A percentile compares a stretch with the other conserved stretches of the same genome.
These are phyloP conservation scores for Rosa hybrid DNA, from an alignment of 331 rosid genomes.

Conservation along the genomic window DNA sequence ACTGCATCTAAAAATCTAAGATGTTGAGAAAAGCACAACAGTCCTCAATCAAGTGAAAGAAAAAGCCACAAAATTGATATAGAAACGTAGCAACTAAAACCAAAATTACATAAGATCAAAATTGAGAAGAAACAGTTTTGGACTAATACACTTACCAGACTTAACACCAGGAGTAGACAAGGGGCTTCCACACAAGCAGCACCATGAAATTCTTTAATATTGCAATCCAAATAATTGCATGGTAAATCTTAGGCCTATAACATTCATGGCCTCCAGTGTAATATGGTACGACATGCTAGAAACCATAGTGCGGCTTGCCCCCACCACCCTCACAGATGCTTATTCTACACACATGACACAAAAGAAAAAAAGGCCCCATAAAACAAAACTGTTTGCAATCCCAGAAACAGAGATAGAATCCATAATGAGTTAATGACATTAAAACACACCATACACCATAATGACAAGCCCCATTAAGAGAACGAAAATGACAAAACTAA, in stretches of 20 bases:
- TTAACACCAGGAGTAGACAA: neutral
- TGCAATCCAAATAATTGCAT: conserved; percentile 6
- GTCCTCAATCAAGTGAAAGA: neutral
- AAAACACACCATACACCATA: neutral
- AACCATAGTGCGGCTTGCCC: conserved; percentile 11
- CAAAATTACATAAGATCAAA: neutral
- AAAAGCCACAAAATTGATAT: neutral
- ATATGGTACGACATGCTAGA: conserved; percentile 3
- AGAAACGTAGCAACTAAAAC: neutral
- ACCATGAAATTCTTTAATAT: conserved; percentile 5
- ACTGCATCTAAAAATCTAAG: neutral
- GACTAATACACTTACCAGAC: neutral
- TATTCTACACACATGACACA: conserved; percentile 3
- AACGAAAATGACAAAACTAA: no score
- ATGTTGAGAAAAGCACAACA: neutral
- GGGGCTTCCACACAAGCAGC: conserved; percentile 8
- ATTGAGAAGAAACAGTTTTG: neutral
- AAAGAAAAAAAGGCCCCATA: neutral
- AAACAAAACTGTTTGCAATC: neutral
- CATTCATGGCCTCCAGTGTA: conserved; percentile 7
- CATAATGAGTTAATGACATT: neutral
- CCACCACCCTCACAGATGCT: conserved; percentile 19
- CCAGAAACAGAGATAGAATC: neutral
- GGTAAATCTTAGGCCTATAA: neutral
- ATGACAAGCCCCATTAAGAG: neutral